phyloP scores from a whole-genome alignment of 345 rosid species.

The Corchorus olitorius region DNA sequence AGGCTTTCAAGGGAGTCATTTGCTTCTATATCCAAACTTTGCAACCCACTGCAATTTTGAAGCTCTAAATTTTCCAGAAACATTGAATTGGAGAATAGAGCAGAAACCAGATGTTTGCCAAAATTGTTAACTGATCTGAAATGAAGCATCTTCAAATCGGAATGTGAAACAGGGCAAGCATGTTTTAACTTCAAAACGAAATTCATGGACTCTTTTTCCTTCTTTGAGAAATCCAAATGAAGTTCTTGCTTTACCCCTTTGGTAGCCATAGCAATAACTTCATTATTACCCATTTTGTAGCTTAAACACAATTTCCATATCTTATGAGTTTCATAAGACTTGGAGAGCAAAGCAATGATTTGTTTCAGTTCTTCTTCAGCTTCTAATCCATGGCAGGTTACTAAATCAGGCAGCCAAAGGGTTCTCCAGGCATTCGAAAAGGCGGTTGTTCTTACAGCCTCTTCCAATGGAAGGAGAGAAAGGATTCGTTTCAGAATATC shows the following conservation, averaged over 20 bases:
- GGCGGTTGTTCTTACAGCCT: slow-evolving; percentile 9
- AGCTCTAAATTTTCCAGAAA: slow-evolving; percentile 11
- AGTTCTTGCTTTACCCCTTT: slow-evolving; percentile 5
- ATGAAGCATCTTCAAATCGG: neutral
- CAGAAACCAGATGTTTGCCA: slow-evolving; percentile 3
- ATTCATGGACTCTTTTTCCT: neutral
- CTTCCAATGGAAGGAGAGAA: neutral
- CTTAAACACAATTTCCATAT: slow-evolving; percentile 2
- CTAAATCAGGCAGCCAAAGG: neutral
- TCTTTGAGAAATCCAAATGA: neutral
- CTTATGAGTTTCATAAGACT: neutral
- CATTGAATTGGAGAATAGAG: neutral
- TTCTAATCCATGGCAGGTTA: neutral
- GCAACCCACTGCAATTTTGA: neutral
- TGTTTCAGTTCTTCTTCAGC: neutral
- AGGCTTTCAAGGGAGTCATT: neutral
- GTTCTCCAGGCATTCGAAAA: neutral
- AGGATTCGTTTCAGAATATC: slow-evolving; percentile 12
- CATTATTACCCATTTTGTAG: neutral
- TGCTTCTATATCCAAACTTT: neutral
- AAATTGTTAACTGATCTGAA: neutral
- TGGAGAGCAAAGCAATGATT: neutral
- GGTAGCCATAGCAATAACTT: neutral
- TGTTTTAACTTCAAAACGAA: slow-evolving; percentile 3
- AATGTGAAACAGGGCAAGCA: neutral